Conservation (phyloP, 768 basidiomycete genomes). For the Serendipita indica region DNA sequence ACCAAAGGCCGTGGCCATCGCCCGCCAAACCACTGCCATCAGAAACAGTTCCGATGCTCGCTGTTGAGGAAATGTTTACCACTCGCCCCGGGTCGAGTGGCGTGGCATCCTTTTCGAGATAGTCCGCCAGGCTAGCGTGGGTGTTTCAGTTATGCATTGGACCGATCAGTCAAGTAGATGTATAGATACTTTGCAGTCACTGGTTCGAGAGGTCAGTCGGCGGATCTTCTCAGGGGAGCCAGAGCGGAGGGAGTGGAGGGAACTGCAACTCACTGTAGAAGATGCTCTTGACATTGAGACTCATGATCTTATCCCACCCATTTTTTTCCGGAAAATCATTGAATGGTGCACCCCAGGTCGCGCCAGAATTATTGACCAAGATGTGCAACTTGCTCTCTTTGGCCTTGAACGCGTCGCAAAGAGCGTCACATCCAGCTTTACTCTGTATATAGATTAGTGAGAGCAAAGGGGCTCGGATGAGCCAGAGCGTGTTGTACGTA, state of each 20-base stretch:
- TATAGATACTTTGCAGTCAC: constrained; percentile 38
- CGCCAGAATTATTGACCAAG: constrained; percentile 72
- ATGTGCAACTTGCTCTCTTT: constrained; percentile 64
- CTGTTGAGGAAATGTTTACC: constrained; percentile 68
- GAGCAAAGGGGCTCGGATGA: background rate
- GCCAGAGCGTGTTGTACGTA: constrained; percentile 26
- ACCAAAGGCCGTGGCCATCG: constrained; percentile 54
- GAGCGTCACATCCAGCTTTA: constrained; percentile 63
- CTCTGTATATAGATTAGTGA: constrained; percentile 27
- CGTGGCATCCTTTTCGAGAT: constrained; percentile 50
- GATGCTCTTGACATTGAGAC: constrained; percentile 71
- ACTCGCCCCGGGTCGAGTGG: constrained; percentile 55
- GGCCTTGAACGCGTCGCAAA: constrained; percentile 51
- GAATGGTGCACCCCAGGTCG: constrained; percentile 61
- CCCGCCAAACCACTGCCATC: constrained; percentile 35
- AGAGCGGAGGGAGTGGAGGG: background rate
- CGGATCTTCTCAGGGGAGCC: constrained; percentile 6
- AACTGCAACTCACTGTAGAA: constrained; percentile 71
- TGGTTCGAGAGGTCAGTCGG: constrained; percentile 17
- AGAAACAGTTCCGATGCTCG: constrained; percentile 38
- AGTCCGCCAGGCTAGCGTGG: constrained; percentile 38
- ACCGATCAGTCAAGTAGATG: background rate
- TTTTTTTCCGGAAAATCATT: constrained; percentile 59
- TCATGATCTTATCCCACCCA: constrained; percentile 75
- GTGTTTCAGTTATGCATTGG: too few relatives aligned